Conservation (phyloP, 2,329 filamentous ascomycete species). For the Rhytidhysteron rufulum region DNA sequence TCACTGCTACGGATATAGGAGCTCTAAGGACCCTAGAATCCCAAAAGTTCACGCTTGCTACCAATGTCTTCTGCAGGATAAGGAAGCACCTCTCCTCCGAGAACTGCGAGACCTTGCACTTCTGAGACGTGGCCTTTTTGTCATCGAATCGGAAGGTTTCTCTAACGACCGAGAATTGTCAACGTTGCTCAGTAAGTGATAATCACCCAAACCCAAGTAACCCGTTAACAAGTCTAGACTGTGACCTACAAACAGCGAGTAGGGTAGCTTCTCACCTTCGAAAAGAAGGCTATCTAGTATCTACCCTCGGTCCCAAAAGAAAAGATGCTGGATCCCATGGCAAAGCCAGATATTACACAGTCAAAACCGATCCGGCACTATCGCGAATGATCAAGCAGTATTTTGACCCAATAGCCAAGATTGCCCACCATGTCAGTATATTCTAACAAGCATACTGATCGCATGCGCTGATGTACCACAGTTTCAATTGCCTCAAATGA, state of each 20-base stretch:
- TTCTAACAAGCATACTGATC: neutral
- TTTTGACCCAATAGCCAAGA: constrained; percentile 18
- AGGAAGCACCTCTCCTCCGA: constrained; percentile 11
- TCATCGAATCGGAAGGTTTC: constrained; percentile 15
- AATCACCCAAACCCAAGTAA: neutral
- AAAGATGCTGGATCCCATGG: constrained; percentile 6
- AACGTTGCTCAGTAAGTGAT: constrained; percentile 13
- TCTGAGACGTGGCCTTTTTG: constrained; percentile 13
- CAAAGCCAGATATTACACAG: constrained; percentile 5
- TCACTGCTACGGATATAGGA: constrained; percentile 44
- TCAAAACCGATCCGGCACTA: constrained; percentile 1
- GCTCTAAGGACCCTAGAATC: constrained; percentile 34
- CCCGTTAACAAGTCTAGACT: constrained; percentile 11
- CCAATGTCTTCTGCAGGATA: constrained; percentile 37
- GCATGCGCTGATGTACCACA: neutral
- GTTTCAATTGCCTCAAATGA: constrained; percentile 4
- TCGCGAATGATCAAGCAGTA: constrained; percentile 11
- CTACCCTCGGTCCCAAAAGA: constrained; percentile 4
- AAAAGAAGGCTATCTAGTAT: constrained; percentile 7
- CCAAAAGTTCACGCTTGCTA: constrained; percentile 46
- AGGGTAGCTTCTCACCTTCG: constrained; percentile 10
- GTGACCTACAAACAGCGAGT: constrained; percentile 14
- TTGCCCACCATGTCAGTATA: constrained; percentile 17
- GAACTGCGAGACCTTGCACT: constrained; percentile 14
- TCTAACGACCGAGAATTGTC: constrained; percentile 12